These are phyloP conservation scores for Penicillium corylophilum DNA, from an alignment of 2,329 filamentous ascomycete species.

Conservation along the genomic window DNA sequence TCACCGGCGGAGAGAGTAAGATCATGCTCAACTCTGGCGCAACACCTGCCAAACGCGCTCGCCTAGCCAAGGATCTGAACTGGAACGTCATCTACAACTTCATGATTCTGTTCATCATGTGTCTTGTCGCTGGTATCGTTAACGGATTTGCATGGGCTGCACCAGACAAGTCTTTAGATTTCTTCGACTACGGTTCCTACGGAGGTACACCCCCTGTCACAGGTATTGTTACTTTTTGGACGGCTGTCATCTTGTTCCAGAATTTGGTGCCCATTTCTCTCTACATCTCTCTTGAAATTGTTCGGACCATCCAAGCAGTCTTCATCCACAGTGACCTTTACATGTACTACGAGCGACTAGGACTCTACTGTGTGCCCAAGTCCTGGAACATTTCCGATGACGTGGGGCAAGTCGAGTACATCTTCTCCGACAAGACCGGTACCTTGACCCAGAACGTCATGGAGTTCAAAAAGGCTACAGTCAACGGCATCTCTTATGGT, in stretches of 20 bases:
- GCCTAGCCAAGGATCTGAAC: constrained; percentile 90
- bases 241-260: constrained; percentile 90
- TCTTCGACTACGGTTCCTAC: constrained; percentile 83
- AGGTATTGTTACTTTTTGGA: constrained; percentile 97
- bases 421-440: constrained; percentile 94
- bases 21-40: constrained; percentile 99
- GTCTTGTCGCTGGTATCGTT: constrained; percentile 77
- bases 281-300: constrained; percentile 95
- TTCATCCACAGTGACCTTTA: constrained; percentile 96
- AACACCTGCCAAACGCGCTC: constrained; percentile 88
- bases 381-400: constrained; percentile 99
- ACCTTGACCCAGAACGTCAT: constrained; percentile 90
- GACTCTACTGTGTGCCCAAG: constrained; percentile 94
- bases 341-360: constrained; percentile 96
- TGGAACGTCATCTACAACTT: constrained; percentile 99
- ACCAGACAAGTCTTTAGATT: constrained; percentile 70
- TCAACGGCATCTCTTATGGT: constrained; percentile 94
- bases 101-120: constrained; percentile 83
- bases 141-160: constrained; percentile 81
- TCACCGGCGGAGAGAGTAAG: constrained; percentile 94
- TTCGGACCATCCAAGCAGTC: constrained; percentile 86
- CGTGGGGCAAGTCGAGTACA: constrained; percentile 96
- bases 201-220: constrained; percentile 72
- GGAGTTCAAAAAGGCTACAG: constrained; percentile 98
- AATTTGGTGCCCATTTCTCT: constrained; percentile 98